Evolutionary conservation across 371 early-diverging fungal species (phyloP), one percentile per base, ranked within the genome.

Genomic region (Rhizopus microsporus): DNA sequence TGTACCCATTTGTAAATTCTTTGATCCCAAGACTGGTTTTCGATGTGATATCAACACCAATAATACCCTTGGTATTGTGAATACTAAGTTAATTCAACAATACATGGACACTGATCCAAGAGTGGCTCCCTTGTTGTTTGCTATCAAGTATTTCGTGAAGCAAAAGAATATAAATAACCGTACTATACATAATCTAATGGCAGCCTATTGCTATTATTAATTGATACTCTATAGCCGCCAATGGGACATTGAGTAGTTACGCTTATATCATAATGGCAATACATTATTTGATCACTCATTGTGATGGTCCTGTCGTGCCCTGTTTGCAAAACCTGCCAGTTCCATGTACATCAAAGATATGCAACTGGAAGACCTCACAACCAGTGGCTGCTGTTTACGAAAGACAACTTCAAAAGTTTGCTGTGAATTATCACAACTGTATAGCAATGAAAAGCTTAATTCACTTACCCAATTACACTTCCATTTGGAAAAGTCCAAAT

Each of bases 1-100:
- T 44, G 88, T 89, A 1, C 88, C 87, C 0, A 86, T 89, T 17
- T 85, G 83, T 71, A 88, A 85, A 62, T 86, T 88, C 51, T 71
- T 62, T 51, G 89, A 89, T 44, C 86, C 86, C 0, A 66, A 74
- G 31, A 59, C 67, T 29, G 48, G 67, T 9, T 46, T 73, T 43
- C 63, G 65, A 0, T 83, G 84, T 29, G 85, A 88, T 47, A 68
- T 85, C 51, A 86, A 79, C 54, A 70, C 81, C 56, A 74, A 82
- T 59, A 77, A 81, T 63, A 62, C 63, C 5, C 59, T 86, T 33
- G 85, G 82, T 7, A 61, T 87, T 30, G 69, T 79, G 48, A 88
- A 86, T 60, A 83, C 87, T 13, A 67, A 68, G 16, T 66, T 87
- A 54, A 74, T 87, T 31, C 63, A 74, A 45, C 73, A 78, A 8